Base-by-base conservation (phyloP, 208 protist species). In the Leishmania turanica region DNA sequence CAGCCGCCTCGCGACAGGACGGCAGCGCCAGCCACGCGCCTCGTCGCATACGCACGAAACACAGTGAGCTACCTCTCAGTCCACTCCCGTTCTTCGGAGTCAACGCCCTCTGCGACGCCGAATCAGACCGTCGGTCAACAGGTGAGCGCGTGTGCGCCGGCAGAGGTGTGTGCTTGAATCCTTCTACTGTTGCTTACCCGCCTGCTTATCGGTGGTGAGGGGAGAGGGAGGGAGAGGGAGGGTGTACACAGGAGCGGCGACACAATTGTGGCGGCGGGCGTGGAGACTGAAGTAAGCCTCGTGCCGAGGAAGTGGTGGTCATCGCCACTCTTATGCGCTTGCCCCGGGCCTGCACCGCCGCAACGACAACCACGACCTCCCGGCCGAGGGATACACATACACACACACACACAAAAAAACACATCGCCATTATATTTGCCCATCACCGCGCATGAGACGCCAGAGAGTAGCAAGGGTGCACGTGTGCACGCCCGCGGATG, bases 1-100 rank as follows among this genome's bases (percentile, higher is more conserved):
- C 72, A 62, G 69, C 45, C 24, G 69, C 69, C 45, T 60, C 51
- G 34, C 49, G 31, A 37, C 31, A 7, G 51, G 31, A n/a, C 27
- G 51, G 34, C 47, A 76, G 49, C 34, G 72, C n/a, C 47, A 40
- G 8, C 47, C 72, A 76, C 51, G 51, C 51, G 60, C 31, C 51
- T n/a, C 40, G 34, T 24, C 72, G 51, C 72, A 76, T 76, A 73
- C 42, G 42, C 69, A 54, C 69, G 24, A 15, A 21, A 73, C 69
- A 34, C 69, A 15, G 45, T 54, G 45, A 53, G 69, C 27, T 21
- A 73, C 40, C 42, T 73, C 40, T 51, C 40, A 19, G n/a, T 15
- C 37, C 40, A 53, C 40, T 54, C 45, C 15, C 69, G 19, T 54
- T 47, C 9, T 73, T 54, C 31, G 21, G 47, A 34, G 42, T n/a